Percentiles rank a stretch among this genome's conserved stretches.
Evolutionary conservation across 2,329 filamentous ascomycete species (phyloP).

Genomic region (Ceratocystis variospora): DNA sequence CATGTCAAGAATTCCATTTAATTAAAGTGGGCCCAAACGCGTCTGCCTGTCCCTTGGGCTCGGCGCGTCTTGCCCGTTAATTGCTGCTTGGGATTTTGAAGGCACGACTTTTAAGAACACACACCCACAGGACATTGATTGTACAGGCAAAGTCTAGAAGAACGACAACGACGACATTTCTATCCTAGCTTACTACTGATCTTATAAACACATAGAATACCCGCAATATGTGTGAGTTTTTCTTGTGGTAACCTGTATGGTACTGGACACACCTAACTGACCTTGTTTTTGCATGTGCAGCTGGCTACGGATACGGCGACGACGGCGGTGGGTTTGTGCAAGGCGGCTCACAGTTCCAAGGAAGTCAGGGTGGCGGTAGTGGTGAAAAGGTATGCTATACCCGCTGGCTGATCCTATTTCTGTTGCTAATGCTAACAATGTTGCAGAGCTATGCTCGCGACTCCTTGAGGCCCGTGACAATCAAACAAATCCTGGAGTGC

Average conservation of each 20-base stretch:
- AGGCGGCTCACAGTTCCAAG: constrained; percentile 42
- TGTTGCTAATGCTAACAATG: background rate
- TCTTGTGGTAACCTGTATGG: background rate
- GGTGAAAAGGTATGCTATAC: constrained; percentile 31
- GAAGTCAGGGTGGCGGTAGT: constrained; percentile 37
- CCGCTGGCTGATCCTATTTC: background rate
- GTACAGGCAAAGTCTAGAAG: background rate
- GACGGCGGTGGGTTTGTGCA: constrained; percentile 50
- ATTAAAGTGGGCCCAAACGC: constrained; percentile 1
- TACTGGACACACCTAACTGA: background rate
- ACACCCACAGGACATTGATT: background rate
- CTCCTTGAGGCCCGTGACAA: constrained; percentile 80
- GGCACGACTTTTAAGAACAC: background rate
- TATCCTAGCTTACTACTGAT: background rate
- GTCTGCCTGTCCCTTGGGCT: background rate
- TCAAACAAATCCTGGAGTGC: constrained; percentile 84
- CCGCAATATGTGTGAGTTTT: constrained; percentile 4
- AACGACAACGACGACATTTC: background rate
- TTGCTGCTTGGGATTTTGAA: background rate
- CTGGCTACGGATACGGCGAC: constrained; percentile 36
- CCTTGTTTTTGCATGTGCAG: background rate
- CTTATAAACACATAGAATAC: background rate
- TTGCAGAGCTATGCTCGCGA: constrained; percentile 56
- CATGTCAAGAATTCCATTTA: background rate
- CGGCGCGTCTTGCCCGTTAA: background rate